Evolutionary conservation across 1,139 yeast genomes (phyloP), one percentile per base, ranked within the genome.

Genomic region (Hemisphaericaspora xylanilytica): DNA sequence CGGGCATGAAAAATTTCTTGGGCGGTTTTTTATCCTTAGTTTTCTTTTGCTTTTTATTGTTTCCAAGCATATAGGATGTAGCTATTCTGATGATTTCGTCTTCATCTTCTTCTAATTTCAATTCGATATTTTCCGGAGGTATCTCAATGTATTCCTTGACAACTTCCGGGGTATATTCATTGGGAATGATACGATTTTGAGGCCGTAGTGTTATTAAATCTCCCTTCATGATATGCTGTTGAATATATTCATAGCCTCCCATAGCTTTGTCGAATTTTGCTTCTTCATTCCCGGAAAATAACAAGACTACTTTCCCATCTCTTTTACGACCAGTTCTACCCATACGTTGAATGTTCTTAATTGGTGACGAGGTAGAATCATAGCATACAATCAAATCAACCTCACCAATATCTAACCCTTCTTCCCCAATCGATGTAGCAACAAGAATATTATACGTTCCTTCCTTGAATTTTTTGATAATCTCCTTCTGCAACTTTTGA

Each of bases 391-490:
- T 92, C 51, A 92, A 59, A 58, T 94, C 98, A 37, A 94, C 98
- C 55, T 94, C 97, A 24, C 98, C 97, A 48, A 94, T 94, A 68
- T 94, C 98, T 45, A 94, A 72, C 37, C 99, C 99, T 69, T 94
- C 99, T 59, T 94, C 99, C 33, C 97, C 99, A 56, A 94, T 92
- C 0, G 97, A 89, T 0, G 99, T 94, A 5, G 97, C 97, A 3
- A 94, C 95, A 21, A 94, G 66, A 6, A 87, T 80, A 55, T 92
- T 94, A 52, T 77, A 78, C 1, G 61, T 67, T 5, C 95, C 96
- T 1, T 61, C 51, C 50, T 84, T 85, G 61, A 94, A 92, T 44
- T 81, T 73, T 27, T 73, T 73, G 32, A 94, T 84, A 9, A 87
- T 74, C 43, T 82, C 81, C 50, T 84, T 83, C 50, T 85, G 95